A percentile compares a stretch with the other conserved stretches of the same genome.
phyloP scores from a whole-genome alignment of 768 basidiomycete genomes.

The Grammothele lineata region DNA sequence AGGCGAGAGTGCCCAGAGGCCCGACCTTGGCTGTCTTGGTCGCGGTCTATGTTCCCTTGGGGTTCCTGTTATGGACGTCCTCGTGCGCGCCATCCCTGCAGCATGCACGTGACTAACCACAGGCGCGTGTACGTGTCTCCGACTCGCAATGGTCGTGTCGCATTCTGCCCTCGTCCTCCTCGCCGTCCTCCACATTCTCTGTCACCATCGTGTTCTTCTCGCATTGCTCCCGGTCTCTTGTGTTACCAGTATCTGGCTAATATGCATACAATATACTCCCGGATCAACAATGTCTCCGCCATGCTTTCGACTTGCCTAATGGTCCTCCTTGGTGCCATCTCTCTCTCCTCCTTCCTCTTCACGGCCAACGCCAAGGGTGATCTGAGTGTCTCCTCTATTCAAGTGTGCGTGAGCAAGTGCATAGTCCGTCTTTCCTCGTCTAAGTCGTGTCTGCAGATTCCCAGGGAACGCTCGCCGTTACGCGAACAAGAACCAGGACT shows the following conservation, averaged over 20 bases:
- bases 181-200: background rate
- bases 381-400: slow-evolving; percentile 58
- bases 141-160: slow-evolving; percentile 6
- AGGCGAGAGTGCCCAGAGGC: background rate
- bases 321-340: slow-evolving; percentile 63
- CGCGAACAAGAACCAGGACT: slow-evolving; percentile 62
- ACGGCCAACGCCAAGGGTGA: slow-evolving; percentile 52
- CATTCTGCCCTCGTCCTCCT: background rate
- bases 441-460: slow-evolving; percentile 10
- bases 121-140: slow-evolving; percentile 6
- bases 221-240: background rate
- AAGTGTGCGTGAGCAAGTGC: slow-evolving; percentile 50
- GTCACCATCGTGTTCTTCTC: background rate
- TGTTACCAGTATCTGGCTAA: too few relatives aligned
- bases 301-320: slow-evolving; percentile 73
- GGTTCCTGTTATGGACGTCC: background rate
- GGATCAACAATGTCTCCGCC: slow-evolving; percentile 71
- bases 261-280: slow-evolving; percentile 71
- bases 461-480: slow-evolving; percentile 39
- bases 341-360: slow-evolving; percentile 70
- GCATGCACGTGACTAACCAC: too few relatives aligned
- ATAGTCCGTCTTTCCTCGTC: background rate
- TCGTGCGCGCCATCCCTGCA: too few relatives aligned
- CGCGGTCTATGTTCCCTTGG: background rate
- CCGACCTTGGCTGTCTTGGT: background rate